Percentiles rank a stretch among this genome's conserved stretches.
Conservation (phyloP, 345 rosid genomes). For the Populus alba region DNA sequence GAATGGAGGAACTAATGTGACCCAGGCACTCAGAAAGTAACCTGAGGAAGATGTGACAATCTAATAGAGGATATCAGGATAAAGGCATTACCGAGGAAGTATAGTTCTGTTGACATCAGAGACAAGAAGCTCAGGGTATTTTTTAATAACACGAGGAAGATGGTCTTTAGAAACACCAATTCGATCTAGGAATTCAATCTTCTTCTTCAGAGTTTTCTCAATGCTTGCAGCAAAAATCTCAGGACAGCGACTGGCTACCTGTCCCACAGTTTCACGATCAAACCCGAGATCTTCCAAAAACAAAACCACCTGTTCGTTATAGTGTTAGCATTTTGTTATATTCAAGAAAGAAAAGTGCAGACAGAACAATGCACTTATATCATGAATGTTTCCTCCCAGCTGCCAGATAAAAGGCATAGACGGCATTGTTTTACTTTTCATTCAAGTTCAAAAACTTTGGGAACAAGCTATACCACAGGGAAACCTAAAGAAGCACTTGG, state of each 20-base stretch:
- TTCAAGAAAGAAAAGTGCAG: neutral
- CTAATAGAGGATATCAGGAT: too few relatives aligned
- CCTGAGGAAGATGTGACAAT: too few relatives aligned
- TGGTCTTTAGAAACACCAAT: constrained; percentile 57
- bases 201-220: constrained; percentile 61
- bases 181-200: constrained; percentile 53
- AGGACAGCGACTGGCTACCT: constrained; percentile 73
- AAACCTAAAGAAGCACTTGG: neutral
- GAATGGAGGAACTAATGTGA: too few relatives aligned
- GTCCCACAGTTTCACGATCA: constrained; percentile 49
- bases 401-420: neutral
- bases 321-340: constrained; percentile 3
- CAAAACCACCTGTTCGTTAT: constrained; percentile 55
- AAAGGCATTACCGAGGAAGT: constrained; percentile 59
- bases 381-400: neutral
- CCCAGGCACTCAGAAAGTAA: too few relatives aligned
- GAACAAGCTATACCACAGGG: neutral
- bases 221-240: constrained; percentile 66
- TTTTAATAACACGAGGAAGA: constrained; percentile 64
- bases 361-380: neutral
- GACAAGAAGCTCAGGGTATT: constrained; percentile 82
- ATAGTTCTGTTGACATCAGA: constrained; percentile 55
- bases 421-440: neutral
- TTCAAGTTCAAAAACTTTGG: neutral
- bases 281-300: constrained; percentile 70